Conservation (phyloP, 805 yeast species). For the Scheffersomyces ergatensis region DNA sequence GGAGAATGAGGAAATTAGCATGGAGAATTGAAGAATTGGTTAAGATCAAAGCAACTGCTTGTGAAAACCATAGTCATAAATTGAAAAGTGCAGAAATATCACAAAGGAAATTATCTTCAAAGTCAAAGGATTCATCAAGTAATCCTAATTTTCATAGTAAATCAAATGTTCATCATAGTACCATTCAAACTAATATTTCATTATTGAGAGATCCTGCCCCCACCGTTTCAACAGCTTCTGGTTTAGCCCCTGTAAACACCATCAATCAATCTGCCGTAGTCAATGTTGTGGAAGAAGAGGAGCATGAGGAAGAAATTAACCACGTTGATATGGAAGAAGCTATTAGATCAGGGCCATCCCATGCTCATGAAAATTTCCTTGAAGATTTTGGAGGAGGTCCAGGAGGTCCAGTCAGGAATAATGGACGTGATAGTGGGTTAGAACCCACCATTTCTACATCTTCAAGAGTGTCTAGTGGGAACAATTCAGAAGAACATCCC, state of each 20-base stretch:
- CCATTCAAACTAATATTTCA: constrained; percentile 23
- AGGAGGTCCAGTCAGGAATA: background rate
- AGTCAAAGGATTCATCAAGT: constrained; percentile 1
- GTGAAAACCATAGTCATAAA: constrained; percentile 56
- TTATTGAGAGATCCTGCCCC: constrained; percentile 8
- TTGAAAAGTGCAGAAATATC: constrained; percentile 36
- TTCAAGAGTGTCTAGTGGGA: constrained; percentile 6
- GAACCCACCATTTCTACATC: constrained; percentile 10
- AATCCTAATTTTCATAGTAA: constrained; percentile 4
- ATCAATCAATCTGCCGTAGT: background rate
- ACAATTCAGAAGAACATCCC: background rate
- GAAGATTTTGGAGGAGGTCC: constrained; percentile 22
- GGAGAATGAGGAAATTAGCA: constrained; percentile 87
- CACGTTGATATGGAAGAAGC: constrained; percentile 15
- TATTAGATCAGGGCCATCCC: constrained; percentile 15
- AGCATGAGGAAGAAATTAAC: constrained; percentile 10
- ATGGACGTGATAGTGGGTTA: background rate
- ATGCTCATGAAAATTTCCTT: constrained; percentile 21
- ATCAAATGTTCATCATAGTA: constrained; percentile 24
- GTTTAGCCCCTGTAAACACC: no score
- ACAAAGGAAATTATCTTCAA: background rate
- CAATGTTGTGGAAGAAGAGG: constrained; percentile 2
- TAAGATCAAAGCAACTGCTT: constrained; percentile 57
- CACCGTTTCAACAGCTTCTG: no score
- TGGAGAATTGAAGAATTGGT: constrained; percentile 89